Conservation (phyloP, 176 grass and related monocot genomes). For the Paspalum notatum region DNA sequence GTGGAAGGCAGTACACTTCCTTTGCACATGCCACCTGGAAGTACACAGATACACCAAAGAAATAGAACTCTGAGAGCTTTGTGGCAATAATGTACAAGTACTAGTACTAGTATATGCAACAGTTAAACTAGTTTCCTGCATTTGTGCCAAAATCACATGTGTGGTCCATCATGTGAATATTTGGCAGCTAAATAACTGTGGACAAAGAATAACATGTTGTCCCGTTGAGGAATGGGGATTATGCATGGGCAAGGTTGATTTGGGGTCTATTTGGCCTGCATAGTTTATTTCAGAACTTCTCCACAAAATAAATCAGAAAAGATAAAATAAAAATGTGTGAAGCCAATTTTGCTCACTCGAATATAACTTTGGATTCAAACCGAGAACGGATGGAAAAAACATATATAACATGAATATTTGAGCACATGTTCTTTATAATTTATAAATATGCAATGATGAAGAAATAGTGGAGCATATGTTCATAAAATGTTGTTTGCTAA, state of each 20-base stretch:
- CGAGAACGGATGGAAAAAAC: no score
- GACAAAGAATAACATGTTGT: background rate
- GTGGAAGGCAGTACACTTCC: conserved; percentile 54
- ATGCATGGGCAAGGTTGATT: background rate
- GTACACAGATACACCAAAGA: conserved; percentile 66
- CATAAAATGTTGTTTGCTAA: no score
- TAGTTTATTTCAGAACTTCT: background rate
- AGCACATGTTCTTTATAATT: no score
- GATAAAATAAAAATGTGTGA: no score
- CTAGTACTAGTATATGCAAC: background rate
- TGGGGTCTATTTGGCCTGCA: background rate
- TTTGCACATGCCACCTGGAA: conserved; percentile 48
- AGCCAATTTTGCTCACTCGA: no score
- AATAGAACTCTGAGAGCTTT: background rate
- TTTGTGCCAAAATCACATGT: background rate
- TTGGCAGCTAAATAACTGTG: background rate
- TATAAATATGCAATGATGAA: no score
- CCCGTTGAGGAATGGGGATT: background rate
- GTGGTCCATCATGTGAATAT: background rate
- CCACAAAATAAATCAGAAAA: no score
- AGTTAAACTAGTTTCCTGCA: background rate
- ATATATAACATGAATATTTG: no score
- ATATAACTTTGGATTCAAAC: no score
- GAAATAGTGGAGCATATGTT: no score
- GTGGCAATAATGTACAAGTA: background rate